Percentiles rank a stretch among this genome's conserved stretches.
Evolutionary conservation across 108 stramenopile genomes (phyloP).

Genomic region (Nannochloropsis oceanica): DNA sequence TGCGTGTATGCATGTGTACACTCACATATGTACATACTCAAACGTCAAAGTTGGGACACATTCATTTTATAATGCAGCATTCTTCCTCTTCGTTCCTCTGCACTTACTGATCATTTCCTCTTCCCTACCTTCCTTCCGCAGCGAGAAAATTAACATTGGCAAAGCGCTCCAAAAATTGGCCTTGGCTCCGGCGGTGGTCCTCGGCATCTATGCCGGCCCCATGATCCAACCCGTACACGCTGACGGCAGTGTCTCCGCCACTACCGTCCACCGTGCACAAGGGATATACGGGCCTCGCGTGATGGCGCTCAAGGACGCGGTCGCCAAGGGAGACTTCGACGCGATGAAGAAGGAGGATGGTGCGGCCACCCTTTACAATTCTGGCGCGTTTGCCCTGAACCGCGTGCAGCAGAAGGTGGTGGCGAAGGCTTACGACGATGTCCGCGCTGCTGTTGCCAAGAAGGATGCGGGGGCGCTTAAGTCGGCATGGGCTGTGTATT

Average conservation of each 20-base stretch:
- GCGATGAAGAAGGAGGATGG: constrained; percentile 75
- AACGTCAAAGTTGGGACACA: too few species aligned
- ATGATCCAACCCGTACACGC: constrained; percentile 29
- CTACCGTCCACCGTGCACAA: constrained; percentile 48
- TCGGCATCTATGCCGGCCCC: not conserved
- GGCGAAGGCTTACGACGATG: not conserved
- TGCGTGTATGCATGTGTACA: too few species aligned
- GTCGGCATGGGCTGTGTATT: not conserved
- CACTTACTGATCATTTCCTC: not conserved
- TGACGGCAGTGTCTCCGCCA: constrained; percentile 62
- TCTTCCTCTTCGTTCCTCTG: not conserved
- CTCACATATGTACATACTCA: too few species aligned
- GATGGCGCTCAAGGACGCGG: constrained; percentile 55
- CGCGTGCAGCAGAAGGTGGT: not conserved
- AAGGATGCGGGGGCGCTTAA: not conserved
- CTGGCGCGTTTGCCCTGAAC: constrained; percentile 43
- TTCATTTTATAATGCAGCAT: not conserved
- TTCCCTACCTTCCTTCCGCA: not conserved
- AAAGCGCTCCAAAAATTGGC: not conserved
- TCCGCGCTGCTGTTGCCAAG: not conserved
- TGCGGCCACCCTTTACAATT: constrained; percentile 77
- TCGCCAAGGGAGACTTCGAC: constrained; percentile 61
- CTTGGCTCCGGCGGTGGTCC: not conserved
- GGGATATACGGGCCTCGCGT: constrained; percentile 66
- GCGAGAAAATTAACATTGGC: not conserved